phyloP scores from a whole-genome alignment of 768 basidiomycete species.

The Hydnomerulius pinastri region DNA sequence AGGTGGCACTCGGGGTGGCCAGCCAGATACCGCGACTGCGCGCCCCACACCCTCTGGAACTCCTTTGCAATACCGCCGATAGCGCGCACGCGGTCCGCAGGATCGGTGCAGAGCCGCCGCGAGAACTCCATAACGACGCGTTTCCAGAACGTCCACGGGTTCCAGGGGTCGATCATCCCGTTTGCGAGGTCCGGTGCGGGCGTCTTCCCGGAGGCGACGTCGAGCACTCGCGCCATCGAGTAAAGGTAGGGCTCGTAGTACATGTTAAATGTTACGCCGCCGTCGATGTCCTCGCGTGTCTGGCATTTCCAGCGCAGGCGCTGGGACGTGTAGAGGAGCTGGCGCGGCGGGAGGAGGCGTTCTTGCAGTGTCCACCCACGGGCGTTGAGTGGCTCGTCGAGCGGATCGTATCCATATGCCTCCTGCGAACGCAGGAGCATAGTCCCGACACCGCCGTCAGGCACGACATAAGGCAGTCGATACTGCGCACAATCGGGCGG shows the following conservation, averaged over 20 bases:
- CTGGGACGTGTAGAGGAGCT: not conserved
- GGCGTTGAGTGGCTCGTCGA: not conserved
- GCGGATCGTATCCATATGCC: not conserved
- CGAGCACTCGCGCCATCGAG: not conserved
- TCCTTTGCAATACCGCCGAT: slow-evolving; percentile 1
- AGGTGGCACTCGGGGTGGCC: not conserved
- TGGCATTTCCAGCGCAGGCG: not conserved
- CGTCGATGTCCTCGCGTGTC: not conserved
- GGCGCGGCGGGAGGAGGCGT: slow-evolving; percentile 1
- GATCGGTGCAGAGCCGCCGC: not conserved
- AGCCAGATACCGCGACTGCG: not conserved
- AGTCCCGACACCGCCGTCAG: not conserved
- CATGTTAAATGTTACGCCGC: not conserved
- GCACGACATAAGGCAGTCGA: not conserved
- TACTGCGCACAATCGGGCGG: not conserved
- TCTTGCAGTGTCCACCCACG: slow-evolving; percentile 3
- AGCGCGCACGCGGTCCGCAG: not conserved
- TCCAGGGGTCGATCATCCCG: not conserved
- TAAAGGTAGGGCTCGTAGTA: not conserved
- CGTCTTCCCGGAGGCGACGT: not conserved
- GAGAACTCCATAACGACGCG: not conserved
- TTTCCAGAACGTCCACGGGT: not conserved
- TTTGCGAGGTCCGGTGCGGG: not conserved
- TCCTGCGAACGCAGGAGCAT: not conserved
- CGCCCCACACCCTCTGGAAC: not conserved